Conservation (phyloP, 2,329 filamentous ascomycete species). For the Sodiomyces alkalinus region DNA sequence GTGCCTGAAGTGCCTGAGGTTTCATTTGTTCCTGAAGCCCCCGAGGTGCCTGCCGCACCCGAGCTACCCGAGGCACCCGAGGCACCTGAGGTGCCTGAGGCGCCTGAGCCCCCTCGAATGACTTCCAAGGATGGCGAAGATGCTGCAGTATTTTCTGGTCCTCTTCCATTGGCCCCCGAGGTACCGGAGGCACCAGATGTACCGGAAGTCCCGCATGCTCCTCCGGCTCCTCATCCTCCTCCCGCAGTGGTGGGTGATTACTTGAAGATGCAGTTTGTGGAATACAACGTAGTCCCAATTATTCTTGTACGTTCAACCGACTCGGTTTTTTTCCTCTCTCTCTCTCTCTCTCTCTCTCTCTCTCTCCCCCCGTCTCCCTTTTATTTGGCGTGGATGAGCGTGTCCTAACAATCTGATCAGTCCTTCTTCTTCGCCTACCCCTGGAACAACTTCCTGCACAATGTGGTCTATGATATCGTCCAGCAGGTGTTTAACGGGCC, state of each 20-base stretch:
- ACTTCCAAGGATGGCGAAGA: too few relatives aligned
- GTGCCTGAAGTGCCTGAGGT: conserved; percentile 3
- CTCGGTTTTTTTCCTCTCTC: too few relatives aligned
- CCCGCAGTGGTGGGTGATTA: conserved; percentile 87
- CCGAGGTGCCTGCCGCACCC: conserved; percentile 4
- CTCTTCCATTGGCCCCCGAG: too few relatives aligned
- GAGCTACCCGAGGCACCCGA: conserved; percentile 5
- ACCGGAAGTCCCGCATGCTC: too few relatives aligned
- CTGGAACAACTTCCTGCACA: conserved; percentile 99
- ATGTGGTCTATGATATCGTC: conserved; percentile 96
- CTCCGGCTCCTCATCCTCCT: too few relatives aligned
- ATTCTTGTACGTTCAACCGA: conserved; percentile 55
- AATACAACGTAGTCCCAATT: conserved; percentile 85
- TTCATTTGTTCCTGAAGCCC: conserved; percentile 2
- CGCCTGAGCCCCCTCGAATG: conserved; percentile 2
- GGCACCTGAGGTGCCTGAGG: conserved; percentile 4
- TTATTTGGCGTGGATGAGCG: too few relatives aligned
- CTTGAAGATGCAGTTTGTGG: conserved; percentile 91
- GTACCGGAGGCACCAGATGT: too few relatives aligned
- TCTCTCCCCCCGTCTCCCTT: too few relatives aligned
- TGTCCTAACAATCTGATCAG: conserved; percentile 33
- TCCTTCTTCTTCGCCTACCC: conserved; percentile 97
- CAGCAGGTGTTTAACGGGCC: conserved; percentile 98
- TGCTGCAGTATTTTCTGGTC: too few relatives aligned
- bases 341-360: too few relatives aligned